A percentile compares a stretch with the other conserved stretches of the same genome.
phyloP scores from a whole-genome alignment of 106 monocot genomes.

The Platanthera guangdongensis region DNA sequence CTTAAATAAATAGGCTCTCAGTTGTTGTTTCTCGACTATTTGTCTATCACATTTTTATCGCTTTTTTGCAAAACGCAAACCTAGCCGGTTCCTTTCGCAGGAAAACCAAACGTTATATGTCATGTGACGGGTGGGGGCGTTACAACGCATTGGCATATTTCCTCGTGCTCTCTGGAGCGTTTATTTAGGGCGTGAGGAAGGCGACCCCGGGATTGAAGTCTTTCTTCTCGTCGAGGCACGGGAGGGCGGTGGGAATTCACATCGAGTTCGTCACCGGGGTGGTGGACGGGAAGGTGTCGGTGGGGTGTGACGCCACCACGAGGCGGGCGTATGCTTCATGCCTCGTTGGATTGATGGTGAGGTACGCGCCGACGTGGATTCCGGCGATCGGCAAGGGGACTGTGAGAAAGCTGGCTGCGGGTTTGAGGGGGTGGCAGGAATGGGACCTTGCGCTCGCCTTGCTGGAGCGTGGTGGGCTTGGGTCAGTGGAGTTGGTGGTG shows the following conservation, averaged over 20 bases:
- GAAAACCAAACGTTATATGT: too few species aligned
- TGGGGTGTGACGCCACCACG: conserved; percentile 60
- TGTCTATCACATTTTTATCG: too few species aligned
- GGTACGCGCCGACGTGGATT: conserved; percentile 66
- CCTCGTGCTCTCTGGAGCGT: conserved; percentile 47
- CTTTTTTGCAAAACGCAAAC: too few species aligned
- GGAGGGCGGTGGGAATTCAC: conserved; percentile 30
- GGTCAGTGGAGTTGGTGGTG: conserved; percentile 36
- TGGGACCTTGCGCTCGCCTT: conserved; percentile 59
- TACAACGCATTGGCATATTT: conserved; percentile 81
- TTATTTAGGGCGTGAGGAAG: conserved; percentile 52
- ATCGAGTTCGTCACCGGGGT: conserved; percentile 32
- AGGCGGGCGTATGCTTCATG: conserved; percentile 71
- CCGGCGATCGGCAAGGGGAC: conserved; percentile 30
- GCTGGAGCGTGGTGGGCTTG: conserved; percentile 55
- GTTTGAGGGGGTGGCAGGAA: conserved; percentile 69
- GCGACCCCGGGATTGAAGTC: conserved; percentile 10
- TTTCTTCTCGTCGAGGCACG: conserved; percentile 20
- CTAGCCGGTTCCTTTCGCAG: too few species aligned
- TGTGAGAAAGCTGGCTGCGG: conserved; percentile 44
- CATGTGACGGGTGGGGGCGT: too few species aligned
- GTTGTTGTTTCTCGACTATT: too few species aligned
- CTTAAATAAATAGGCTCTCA: too few species aligned
- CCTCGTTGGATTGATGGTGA: conserved; percentile 49
- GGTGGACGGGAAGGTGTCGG: conserved; percentile 48